Base-by-base conservation (phyloP, 2,329 filamentous ascomycete species). In the Fusarium compactum region DNA sequence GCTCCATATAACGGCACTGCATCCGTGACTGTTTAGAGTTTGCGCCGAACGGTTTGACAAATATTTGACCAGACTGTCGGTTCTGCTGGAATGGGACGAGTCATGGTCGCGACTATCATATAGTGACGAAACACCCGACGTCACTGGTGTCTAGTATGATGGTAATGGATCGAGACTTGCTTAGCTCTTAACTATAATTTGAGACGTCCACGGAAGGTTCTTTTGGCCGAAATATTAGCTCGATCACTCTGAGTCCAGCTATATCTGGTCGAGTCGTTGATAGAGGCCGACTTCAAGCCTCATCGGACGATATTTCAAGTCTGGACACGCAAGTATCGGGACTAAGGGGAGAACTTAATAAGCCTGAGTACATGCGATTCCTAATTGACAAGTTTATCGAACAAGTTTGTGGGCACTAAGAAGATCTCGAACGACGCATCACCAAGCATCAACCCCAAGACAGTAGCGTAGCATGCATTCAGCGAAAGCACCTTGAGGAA, bases 51-150 rank as follows among this genome's bases (percentile, higher is more conserved):
- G 16, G 12, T 10, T 22, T 44, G 41, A 44, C 41, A 44, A 22
- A 38, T 40, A 24, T 40, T 34, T 43, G 22, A 51, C 52, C 62
- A 30, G n/a, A 25, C 44, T 27, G 30, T 54, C 52, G 56, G 47
- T 27, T 40, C 10, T 24, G 20, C 12, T 58, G 62, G 53, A 62
- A 67, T 66, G 62, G 22, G 30, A 32, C 32, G 40, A 62, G 57
- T 62, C 65, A 67, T 62, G 43, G 27, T 24, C 20, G 16, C 8
- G 27, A 57, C 62, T 46, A 41, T 54, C 32, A 10, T 38, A 9
- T 16, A 4, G 16, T 8, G 10, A 40, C 20, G 9, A 27, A 34
- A 15, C 14, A 18, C 16, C 9, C 20, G 16, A 52, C n/a, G 38
- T 43, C 16, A 18, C 38, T 20, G 15, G 8, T 29, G 9, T 6